Base-by-base conservation (phyloP, 805 yeast species). In the Candida bentonensis region DNA sequence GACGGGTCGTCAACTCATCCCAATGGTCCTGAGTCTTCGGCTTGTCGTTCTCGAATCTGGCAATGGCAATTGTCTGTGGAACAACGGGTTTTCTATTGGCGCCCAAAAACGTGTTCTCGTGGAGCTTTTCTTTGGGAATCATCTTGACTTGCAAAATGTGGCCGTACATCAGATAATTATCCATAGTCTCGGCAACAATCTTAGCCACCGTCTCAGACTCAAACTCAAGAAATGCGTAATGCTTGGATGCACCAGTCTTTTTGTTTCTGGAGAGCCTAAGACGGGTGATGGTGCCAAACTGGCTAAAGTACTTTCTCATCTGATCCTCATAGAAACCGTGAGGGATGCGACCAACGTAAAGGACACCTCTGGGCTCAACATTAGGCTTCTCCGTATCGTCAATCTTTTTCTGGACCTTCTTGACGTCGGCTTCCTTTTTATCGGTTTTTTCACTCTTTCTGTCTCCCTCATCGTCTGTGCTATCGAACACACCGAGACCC, bases 101-200 rank as follows among this genome's bases (percentile, higher is more conserved):
- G 33, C 81, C 79, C 21, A 62, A 66, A 63, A 79, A 82, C 50
- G 82, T 64, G 51, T 74, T 70, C 27, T 61, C 63, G 46, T 66
- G 69, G 28, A 65, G 59, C 45, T 62, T 56, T 15, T 53, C 63
- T 5, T 56, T 51, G 21, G 62, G 69, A 60, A 53, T 73, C 69
- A 53, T 76, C 73, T 73, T 67, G 28, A 82, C 88, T 63, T 83
- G 80, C 53, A 92, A 67, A 49, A 88, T 73, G 62, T 89, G 96
- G 4, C 94, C 94, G 66, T 84, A 79, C 40, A 92, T 60, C 49
- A 92, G 71, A 57, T 92, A 92, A 65, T 92, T 92, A 64, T 92
- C 80, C 98, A 92, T 92, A 40, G 96, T 79, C 52, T 92, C 97
- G 49, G 82, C 83, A 2, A 96, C 98, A 49, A 87, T 70, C 53